phyloP scores from a whole-genome alignment of 2,329 filamentous ascomycete species.

The Clarireedia paspali region DNA sequence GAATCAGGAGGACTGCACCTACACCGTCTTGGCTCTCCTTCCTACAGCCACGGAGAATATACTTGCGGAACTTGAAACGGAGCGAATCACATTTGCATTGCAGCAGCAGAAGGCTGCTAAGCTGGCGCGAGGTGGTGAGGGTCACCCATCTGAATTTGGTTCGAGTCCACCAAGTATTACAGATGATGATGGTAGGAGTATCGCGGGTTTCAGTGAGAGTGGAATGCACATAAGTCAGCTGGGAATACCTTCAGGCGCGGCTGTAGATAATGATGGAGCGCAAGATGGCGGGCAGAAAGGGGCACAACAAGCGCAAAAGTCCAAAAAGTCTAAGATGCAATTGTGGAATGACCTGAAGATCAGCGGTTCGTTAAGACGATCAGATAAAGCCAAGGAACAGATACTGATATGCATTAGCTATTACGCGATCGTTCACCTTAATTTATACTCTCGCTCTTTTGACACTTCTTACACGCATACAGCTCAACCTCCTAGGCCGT shows the following conservation, averaged over 20 bases:
- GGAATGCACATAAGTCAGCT: conserved; percentile 79
- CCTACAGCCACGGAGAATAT: conserved; percentile 89
- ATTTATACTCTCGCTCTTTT: conserved; percentile 87
- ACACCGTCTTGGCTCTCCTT: conserved; percentile 90
- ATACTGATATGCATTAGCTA: conserved; percentile 46
- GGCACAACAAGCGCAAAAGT: conserved; percentile 41
- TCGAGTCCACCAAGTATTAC: conserved; percentile 52
- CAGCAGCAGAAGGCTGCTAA: conserved; percentile 85
- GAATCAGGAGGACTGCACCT: conserved; percentile 98
- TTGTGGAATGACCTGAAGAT: conserved; percentile 98
- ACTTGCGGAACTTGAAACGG: conserved; percentile 79
- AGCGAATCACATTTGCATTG: conserved; percentile 86
- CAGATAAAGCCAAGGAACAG: background rate
- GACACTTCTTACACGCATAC: conserved; percentile 85
- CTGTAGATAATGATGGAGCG: conserved; percentile 32
- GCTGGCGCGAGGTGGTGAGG: conserved; percentile 49
- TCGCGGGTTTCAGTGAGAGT: conserved; percentile 70
- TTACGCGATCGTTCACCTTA: conserved; percentile 84
- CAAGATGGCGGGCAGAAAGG: conserved; percentile 37
- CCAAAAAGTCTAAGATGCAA: conserved; percentile 75
- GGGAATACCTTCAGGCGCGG: conserved; percentile 45
- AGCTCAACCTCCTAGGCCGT: conserved; percentile 92
- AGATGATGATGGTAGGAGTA: conserved; percentile 76
- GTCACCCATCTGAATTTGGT: conserved; percentile 36
- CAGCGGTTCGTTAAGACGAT: conserved; percentile 57